Conservation (phyloP, 2,329 filamentous ascomycete genomes). For the Bipolaris bicolor region DNA sequence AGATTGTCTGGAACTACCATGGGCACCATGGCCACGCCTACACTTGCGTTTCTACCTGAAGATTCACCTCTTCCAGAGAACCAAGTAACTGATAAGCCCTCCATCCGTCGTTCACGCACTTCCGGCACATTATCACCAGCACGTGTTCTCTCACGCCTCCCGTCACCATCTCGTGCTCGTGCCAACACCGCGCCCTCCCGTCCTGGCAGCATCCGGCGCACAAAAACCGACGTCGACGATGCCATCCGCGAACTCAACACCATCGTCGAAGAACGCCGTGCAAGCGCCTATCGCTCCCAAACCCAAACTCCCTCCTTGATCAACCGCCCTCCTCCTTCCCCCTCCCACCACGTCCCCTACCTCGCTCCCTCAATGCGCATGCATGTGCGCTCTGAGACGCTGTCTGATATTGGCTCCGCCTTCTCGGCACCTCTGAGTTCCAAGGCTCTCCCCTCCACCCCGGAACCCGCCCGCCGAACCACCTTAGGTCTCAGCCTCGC, state of each 20-base stretch:
- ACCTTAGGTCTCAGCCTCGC: slow-evolving; percentile 36
- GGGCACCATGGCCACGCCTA: slow-evolving; percentile 32
- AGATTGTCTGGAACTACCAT: slow-evolving; percentile 31
- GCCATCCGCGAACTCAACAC: slow-evolving; percentile 57
- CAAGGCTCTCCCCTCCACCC: slow-evolving; percentile 35
- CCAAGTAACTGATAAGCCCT: slow-evolving; percentile 27
- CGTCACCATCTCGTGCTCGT: slow-evolving; percentile 44
- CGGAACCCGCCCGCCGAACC: slow-evolving; percentile 19
- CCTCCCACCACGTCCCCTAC: slow-evolving; percentile 53
- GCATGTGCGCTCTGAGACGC: slow-evolving; percentile 55
- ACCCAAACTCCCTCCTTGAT: slow-evolving; percentile 36
- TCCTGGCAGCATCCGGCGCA: slow-evolving; percentile 46
- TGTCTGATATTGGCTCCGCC: slow-evolving; percentile 56
- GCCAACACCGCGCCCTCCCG: slow-evolving; percentile 46
- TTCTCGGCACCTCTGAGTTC: slow-evolving; percentile 50
- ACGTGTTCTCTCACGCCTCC: slow-evolving; percentile 38
- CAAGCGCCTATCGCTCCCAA: slow-evolving; percentile 44
- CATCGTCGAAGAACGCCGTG: slow-evolving; percentile 56
- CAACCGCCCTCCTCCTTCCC: slow-evolving; percentile 41
- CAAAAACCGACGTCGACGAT: slow-evolving; percentile 50
- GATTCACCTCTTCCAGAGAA: slow-evolving; percentile 30
- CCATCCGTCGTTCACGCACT: slow-evolving; percentile 37
- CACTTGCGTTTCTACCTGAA: slow-evolving; percentile 33
- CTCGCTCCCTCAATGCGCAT: slow-evolving; percentile 55
- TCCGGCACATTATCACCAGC: slow-evolving; percentile 30